These are phyloP conservation scores for Termitomyces sp. DNA, from an alignment of 768 basidiomycete species.

Conservation along the genomic window DNA sequence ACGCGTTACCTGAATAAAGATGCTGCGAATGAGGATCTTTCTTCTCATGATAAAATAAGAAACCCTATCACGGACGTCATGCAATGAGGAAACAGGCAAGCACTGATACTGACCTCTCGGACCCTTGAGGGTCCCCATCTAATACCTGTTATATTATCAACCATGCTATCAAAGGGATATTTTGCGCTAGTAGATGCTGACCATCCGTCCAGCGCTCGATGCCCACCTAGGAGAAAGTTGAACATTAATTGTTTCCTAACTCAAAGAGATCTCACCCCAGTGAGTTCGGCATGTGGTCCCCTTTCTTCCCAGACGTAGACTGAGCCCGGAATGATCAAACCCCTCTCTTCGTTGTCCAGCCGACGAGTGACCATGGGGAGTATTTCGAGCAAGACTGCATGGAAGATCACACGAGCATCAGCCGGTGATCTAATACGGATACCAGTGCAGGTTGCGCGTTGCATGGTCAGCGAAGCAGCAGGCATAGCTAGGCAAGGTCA, in stretches of 20 bases:
- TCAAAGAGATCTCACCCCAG: constrained; percentile 46
- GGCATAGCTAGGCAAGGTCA: constrained; percentile 1
- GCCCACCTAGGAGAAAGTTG: constrained; percentile 46
- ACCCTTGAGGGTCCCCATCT: constrained; percentile 81
- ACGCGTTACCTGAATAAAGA: constrained; percentile 42
- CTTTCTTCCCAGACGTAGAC: constrained; percentile 88
- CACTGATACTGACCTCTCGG: constrained; percentile 48
- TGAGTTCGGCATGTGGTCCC: constrained; percentile 64
- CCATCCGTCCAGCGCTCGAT: constrained; percentile 84
- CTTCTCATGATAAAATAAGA: constrained; percentile 78
- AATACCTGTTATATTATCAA: constrained; percentile 32
- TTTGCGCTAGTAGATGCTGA: constrained; percentile 14
- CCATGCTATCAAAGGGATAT: not conserved
- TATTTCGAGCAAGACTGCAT: constrained; percentile 61
- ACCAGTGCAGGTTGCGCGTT: constrained; percentile 47
- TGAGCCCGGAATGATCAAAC: constrained; percentile 64
- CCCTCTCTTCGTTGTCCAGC: constrained; percentile 71
- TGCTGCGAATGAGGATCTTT: constrained; percentile 42
- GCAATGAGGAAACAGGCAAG: not conserved
- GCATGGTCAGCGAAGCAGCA: constrained; percentile 23
- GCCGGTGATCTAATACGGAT: constrained; percentile 47
- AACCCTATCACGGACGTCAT: constrained; percentile 43
- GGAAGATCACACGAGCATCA: constrained; percentile 61
- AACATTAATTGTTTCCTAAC: not conserved
- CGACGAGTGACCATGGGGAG: constrained; percentile 77